A percentile compares a stretch with the other conserved stretches of the same genome.
These are phyloP conservation scores for Zymoseptoria passerinii DNA, from an alignment of 2,329 filamentous ascomycete species.

Conservation along the genomic window DNA sequence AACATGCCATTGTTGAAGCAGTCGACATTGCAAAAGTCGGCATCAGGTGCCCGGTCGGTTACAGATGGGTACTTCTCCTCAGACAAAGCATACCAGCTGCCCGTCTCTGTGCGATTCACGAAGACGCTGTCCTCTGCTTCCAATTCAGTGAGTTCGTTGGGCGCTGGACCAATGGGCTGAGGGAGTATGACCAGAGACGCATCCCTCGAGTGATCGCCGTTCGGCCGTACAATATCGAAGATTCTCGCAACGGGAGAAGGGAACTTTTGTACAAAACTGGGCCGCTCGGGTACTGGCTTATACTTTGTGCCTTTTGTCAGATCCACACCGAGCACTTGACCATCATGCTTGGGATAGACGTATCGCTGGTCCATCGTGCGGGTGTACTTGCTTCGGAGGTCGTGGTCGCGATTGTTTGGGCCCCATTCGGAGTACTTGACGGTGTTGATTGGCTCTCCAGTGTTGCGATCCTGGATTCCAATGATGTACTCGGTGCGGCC, in stretches of 20 bases:
- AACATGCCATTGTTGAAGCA: slow-evolving; percentile 32
- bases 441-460: slow-evolving; percentile 70
- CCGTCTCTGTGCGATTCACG: slow-evolving; percentile 76
- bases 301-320: slow-evolving; percentile 43
- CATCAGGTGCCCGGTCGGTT: slow-evolving; percentile 56
- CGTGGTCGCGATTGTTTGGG: slow-evolving; percentile 81
- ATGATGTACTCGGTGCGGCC: slow-evolving; percentile 87
- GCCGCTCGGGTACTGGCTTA: slow-evolving; percentile 14
- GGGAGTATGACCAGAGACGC: slow-evolving; percentile 76
- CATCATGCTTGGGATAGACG: slow-evolving; percentile 79
- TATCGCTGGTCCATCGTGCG: slow-evolving; percentile 79
- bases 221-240: slow-evolving; percentile 41
- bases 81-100: slow-evolving; percentile 90
- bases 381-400: slow-evolving; percentile 74
- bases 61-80: slow-evolving; percentile 79
- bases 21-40: slow-evolving; percentile 50
- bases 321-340: slow-evolving; percentile 72
- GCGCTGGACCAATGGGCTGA: slow-evolving; percentile 62
- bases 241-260: slow-evolving; percentile 26
- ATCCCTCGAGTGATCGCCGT: slow-evolving; percentile 55
- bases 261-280: slow-evolving; percentile 26
- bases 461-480: slow-evolving; percentile 67
- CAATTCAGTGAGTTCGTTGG: slow-evolving; percentile 17
- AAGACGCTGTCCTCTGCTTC: slow-evolving; percentile 50
- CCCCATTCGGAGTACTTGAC: slow-evolving; percentile 92